Evolutionary conservation across 305 asterid genomes (phyloP), one percentile per base, ranked within the genome.

Genomic region (Solanum hybrid): DNA sequence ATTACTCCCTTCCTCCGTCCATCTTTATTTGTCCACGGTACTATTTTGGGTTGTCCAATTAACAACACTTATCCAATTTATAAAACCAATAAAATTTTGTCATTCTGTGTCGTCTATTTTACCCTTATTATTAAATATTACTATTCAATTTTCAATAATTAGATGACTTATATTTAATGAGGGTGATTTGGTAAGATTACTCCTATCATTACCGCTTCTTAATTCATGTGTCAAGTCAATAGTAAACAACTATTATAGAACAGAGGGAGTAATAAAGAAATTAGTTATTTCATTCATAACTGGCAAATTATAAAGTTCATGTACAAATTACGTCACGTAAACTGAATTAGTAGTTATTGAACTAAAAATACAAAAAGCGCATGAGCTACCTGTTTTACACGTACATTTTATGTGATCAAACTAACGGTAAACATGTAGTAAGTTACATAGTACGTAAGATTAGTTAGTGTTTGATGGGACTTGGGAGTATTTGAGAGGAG

Each of bases 241-340:
- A 2, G 0, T 13, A n/a, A n/a, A n/a, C 19, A 14, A 45, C 19
- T 4, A 45, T 45, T 13, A 14, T 14, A 13, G 0, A 45, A 45
- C 0, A 4, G 1, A 45, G 0, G 0, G 60, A 45, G 7, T 15
- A 51, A 15, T 51, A 0, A 51, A 51, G 0, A 15, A 51, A 17
- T 56, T 56, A 32, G 84, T 78, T 80, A 37, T 79, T 79, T 4
- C 86, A 24, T 40, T 40, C 14, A 6, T 6, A n/a, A 80, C 26
- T 80, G 26, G 86, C 4, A 80, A 80, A 80, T 38, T 26, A 79
- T n/a, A 24, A 38, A 78, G 22, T 11, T 78, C 13, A 24, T 24
- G 32, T 37, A 2, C 86, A 37, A 14, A 38, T 35, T 78, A 78
- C 34, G 40, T 37, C 60, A 36, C 22, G 10, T 7, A 26, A 2